These are phyloP conservation scores for Candida vartiovaarae DNA, from an alignment of 805 yeast genomes.

Conservation along the genomic window DNA sequence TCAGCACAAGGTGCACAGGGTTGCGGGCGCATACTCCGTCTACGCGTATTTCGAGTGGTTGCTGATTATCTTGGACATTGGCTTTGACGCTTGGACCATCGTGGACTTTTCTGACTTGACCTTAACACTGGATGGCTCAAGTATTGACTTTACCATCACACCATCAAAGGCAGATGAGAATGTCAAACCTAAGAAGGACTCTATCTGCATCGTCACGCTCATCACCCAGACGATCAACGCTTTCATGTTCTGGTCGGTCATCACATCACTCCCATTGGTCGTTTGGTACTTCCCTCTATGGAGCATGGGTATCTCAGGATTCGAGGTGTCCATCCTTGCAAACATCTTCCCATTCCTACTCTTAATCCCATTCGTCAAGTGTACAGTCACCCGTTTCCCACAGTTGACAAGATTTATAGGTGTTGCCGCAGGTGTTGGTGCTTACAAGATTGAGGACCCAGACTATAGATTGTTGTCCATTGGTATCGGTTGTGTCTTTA, in stretches of 20 bases:
- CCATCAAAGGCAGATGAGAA: not conserved
- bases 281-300: slow-evolving; percentile 98
- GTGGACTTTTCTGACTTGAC: slow-evolving; percentile 62
- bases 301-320: slow-evolving; percentile 97
- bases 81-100: slow-evolving; percentile 76
- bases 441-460: slow-evolving; percentile 65
- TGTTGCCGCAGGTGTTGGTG: slow-evolving; percentile 64
- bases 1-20: slow-evolving; percentile 82
- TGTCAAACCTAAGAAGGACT: slow-evolving; percentile 13
- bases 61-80: slow-evolving; percentile 73
- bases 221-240: slow-evolving; percentile 50
- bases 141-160: slow-evolving; percentile 15
- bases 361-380: slow-evolving; percentile 36
- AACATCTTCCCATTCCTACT: slow-evolving; percentile 54
- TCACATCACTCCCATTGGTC: slow-evolving; percentile 75
- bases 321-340: slow-evolving; percentile 64
- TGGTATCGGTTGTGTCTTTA: slow-evolving; percentile 61
- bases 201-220: slow-evolving; percentile 29
- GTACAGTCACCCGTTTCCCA: slow-evolving; percentile 37
- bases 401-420: slow-evolving; percentile 47
- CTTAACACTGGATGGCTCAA: slow-evolving; percentile 27
- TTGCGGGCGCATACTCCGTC: slow-evolving; percentile 91
- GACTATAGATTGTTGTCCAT: slow-evolving; percentile 58
- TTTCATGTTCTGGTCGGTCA: slow-evolving; percentile 76
- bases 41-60: slow-evolving; percentile 97